Percentiles rank a stretch among this genome's conserved stretches.
Evolutionary conservation across 352 stramenopile genomes (phyloP).

Genomic region (Globisporangium viniferum): DNA sequence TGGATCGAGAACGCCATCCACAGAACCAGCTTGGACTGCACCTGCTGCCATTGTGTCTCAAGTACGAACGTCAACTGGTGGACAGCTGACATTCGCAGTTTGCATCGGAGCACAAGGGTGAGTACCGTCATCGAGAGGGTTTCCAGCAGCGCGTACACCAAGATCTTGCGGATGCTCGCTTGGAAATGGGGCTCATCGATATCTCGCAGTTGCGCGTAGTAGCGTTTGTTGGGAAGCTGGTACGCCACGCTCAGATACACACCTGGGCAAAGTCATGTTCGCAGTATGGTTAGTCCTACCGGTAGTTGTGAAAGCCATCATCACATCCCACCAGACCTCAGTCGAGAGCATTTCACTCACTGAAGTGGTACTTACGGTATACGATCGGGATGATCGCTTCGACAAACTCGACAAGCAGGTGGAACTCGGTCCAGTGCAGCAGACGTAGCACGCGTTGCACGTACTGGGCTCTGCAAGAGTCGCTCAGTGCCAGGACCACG

Average conservation of each 20-base stretch:
- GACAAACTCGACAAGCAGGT: no score
- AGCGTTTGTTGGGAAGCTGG: conserved; percentile 1
- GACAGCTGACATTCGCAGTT: neutral
- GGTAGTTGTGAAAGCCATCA: no score
- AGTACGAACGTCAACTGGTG: conserved; percentile 3
- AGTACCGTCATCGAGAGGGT: neutral
- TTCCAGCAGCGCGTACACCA: conserved; percentile 4
- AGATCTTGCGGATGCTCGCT: neutral
- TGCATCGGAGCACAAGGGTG: neutral
- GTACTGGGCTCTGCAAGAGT: no score
- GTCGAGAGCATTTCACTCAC: no score
- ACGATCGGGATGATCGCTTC: no score
- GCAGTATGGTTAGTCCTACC: no score
- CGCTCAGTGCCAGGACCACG: no score
- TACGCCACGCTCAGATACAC: conserved; percentile 1
- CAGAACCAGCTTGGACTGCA: conserved; percentile 5
- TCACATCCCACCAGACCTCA: no score
- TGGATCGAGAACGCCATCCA: conserved; percentile 9
- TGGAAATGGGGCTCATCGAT: neutral
- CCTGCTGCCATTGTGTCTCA: conserved; percentile 1
- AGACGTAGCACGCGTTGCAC: no score
- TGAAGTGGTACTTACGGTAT: no score
- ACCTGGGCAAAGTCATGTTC: neutral
- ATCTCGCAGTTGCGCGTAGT: conserved; percentile 1
- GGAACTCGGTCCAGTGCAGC: no score